phyloP scores from a whole-genome alignment of 2,329 filamentous ascomycete genomes.

The Chaetothyriales sp. region DNA sequence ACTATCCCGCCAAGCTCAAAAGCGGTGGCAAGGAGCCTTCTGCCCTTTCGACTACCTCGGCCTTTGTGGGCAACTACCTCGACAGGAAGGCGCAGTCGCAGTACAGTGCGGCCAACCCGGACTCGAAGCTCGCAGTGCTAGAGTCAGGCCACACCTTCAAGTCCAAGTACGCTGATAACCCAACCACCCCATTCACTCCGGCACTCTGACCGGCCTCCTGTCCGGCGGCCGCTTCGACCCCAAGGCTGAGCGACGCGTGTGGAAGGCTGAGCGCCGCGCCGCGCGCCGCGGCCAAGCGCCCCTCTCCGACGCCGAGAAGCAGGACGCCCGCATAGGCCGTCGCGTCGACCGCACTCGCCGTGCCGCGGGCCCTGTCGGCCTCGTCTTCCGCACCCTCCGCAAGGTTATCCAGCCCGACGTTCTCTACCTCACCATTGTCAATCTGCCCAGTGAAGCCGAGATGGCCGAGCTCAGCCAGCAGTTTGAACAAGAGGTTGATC shows the following conservation, averaged over 20 bases:
- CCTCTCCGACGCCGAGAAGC: constrained; percentile 8
- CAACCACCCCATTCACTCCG: constrained; percentile 37
- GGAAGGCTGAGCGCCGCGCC: constrained; percentile 6
- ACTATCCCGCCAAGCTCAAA: background rate
- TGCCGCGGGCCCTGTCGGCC: constrained; percentile 2
- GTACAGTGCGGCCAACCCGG: constrained; percentile 29
- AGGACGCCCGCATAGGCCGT: constrained; percentile 11
- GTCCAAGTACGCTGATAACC: constrained; percentile 40
- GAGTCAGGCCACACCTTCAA: constrained; percentile 26
- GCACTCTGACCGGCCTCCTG: constrained; percentile 33
- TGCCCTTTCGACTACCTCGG: constrained; percentile 13
- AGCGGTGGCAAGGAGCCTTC: constrained; percentile 8
- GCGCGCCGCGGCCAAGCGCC: constrained; percentile 3
- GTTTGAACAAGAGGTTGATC: constrained; percentile 1
- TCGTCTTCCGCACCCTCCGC: background rate
- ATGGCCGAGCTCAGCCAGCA: constrained; percentile 9
- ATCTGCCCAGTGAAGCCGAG: constrained; percentile 11
- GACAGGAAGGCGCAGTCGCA: constrained; percentile 36
- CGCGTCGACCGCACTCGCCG: constrained; percentile 1
- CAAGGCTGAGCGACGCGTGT: constrained; percentile 4
- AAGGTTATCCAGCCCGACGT: constrained; percentile 8
- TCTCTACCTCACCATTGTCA: constrained; percentile 13
- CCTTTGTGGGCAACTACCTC: constrained; percentile 35
- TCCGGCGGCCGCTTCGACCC: constrained; percentile 29
- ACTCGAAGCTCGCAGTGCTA: constrained; percentile 25